Evolutionary conservation across 2,329 filamentous ascomycete species (phyloP), one percentile per base, ranked within the genome.

Genomic region (Emmonsiellopsis sp.): DNA sequence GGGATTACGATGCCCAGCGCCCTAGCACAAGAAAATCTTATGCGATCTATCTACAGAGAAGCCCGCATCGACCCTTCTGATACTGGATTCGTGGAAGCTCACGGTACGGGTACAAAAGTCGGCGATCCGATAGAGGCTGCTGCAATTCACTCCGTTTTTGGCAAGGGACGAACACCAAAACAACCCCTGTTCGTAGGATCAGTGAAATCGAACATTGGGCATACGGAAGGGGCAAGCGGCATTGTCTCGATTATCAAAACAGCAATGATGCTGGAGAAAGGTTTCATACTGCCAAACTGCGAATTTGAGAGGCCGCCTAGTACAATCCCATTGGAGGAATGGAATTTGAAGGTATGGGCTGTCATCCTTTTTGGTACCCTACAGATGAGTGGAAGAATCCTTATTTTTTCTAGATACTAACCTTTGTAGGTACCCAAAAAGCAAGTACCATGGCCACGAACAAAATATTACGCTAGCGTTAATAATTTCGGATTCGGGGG

Each of bases 101-200:
- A 82, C 60, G 78, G 77, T 27, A 80, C 78, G 0, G 78, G 77
- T 7, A 81, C 78, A 33, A 71, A 71, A 44, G 72, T 75, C 1
- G 79, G 79, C 3, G 78, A 81, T 53, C 77, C 78, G 0, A 74
- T 78, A 27, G 78, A 81, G 56, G 74, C 75, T 1, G 10, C 6
- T 3, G 49, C 49, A 2, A 17, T 53, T 33, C 13, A n/a, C 8
- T 21, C 21, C 2, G 21, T 46, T 17, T 44, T 53, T 32, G 46
- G 36, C 3, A 36, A 37, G 6, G 32, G 27, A 33, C 11, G 45
- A 42, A 7, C 34, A 3, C 14, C 42, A 8, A 53, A 36, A 42
- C 53, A 62, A 2, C 63, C 62, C 0, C 54, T 64, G 9, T 46
- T 61, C n/a, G 53, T 65, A 11, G 65, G 65, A 3, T 63, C 65